Evolutionary conservation across 768 basidiomycete genomes (phyloP).

Genomic region (Lactarius psammicola): DNA sequence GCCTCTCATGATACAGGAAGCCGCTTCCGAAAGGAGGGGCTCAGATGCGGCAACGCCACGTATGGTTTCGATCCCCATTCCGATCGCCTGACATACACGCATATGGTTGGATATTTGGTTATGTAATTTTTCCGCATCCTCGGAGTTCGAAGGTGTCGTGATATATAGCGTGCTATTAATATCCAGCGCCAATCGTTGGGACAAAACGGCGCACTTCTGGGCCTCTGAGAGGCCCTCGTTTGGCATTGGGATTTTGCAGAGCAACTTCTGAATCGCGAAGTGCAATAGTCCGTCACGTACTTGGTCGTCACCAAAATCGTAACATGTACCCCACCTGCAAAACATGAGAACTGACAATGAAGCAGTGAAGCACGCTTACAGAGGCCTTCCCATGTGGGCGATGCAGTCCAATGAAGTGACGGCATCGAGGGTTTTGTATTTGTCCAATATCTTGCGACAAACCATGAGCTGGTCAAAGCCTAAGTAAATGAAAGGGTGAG

Average conservation of each 20-base stretch:
- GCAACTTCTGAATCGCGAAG: too few species aligned
- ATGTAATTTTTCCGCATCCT: background rate
- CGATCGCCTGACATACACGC: background rate
- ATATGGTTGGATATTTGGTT: background rate
- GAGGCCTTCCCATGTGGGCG: background rate
- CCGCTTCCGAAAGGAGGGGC: background rate
- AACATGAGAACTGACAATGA: too few species aligned
- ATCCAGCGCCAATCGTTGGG: background rate
- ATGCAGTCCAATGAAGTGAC: too few species aligned
- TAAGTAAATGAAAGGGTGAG: background rate
- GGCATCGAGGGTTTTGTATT: background rate
- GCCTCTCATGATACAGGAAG: background rate
- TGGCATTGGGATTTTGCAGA: too few species aligned
- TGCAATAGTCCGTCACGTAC: background rate
- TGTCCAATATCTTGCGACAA: background rate
- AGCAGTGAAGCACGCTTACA: too few species aligned
- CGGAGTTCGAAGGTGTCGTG: background rate
- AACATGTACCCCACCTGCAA: background rate
- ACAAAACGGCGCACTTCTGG: background rate
- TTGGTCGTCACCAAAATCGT: background rate
- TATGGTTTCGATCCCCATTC: background rate
- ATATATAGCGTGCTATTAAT: background rate
- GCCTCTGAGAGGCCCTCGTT: background rate
- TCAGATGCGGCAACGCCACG: background rate
- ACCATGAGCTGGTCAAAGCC: conserved; percentile 7